These are phyloP conservation scores for Silene noctiflora DNA, from an alignment of 179 eudicot species.

Conservation along the genomic window DNA sequence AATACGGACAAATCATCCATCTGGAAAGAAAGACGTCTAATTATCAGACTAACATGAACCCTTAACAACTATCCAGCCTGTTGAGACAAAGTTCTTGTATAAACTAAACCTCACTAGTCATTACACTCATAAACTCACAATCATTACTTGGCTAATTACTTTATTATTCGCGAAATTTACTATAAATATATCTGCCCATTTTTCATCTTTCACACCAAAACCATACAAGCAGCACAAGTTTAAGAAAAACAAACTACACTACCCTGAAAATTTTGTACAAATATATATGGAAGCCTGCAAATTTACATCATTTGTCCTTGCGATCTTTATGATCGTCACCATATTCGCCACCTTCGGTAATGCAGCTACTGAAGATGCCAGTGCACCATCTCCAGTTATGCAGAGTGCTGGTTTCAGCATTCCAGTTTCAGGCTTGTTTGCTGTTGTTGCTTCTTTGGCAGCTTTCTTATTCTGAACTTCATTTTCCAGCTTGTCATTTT, in stretches of 20 bases:
- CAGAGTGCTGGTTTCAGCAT: constrained; percentile 35
- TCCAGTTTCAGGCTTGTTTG: constrained; percentile 35
- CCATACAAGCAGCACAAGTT: constrained; percentile 4
- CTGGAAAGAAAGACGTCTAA: constrained; percentile 26
- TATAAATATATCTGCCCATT: constrained; percentile 16
- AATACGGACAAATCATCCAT: constrained; percentile 16
- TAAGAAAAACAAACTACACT: background rate
- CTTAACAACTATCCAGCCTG: constrained; percentile 25
- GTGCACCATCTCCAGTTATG: constrained; percentile 39
- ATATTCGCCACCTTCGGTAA: constrained; percentile 19
- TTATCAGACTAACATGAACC: constrained; percentile 20
- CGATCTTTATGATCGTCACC: constrained; percentile 21
- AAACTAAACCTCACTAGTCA: constrained; percentile 1
- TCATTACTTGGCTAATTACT: constrained; percentile 24
- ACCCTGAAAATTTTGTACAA: background rate
- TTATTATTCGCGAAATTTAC: constrained; percentile 13
- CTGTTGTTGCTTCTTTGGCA: constrained; percentile 35
- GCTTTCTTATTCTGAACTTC: constrained; percentile 18
- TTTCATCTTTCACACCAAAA: background rate
- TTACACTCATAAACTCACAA: constrained; percentile 17
- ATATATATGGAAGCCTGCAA: constrained; percentile 28
- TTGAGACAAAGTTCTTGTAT: background rate
- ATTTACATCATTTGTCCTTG: constrained; percentile 20
- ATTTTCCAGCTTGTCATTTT: background rate
- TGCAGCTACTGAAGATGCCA: constrained; percentile 18